Evolutionary conservation across 805 yeast genomes (phyloP), one percentile per base, ranked within the genome.

Genomic region (Ogataea salicorniae): DNA sequence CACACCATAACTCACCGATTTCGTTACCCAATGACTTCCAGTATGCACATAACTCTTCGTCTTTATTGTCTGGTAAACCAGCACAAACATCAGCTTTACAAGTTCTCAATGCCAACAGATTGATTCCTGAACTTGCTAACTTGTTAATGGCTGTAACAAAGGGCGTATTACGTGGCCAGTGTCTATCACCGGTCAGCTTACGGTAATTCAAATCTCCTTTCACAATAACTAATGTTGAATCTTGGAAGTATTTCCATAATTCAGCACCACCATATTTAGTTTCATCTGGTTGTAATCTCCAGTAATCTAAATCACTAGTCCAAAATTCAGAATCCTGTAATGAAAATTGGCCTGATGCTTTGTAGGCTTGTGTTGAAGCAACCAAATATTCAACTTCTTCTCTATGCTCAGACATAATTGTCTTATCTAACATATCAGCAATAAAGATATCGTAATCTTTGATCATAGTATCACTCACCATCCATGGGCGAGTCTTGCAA

Each of bases 151-250:
- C 92, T 0, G 68, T 64, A 4, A 51, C 56, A 70, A 92, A 95
- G 2, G 90, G 76, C 0, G 96, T 87, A 3, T 89, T 79, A 48
- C 84, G 76, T 17, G 81, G 81, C 99, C 99, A 94, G 57, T 74
- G 75, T 66, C 91, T 77, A 61, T 94, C 99, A 43, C 89, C 96
- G 2, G 96, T 86, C 50, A 95, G 70, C 67, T 94, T 94, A 68
- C 99, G 81, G 70, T 95, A 92, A 71, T 94, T 94, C 68, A 94
- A 76, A 61, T 94, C 99, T 48, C 99, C 99, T 70, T 94, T 94
- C 67, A 92, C 84, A 52, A 94, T 80, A 17, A 87, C 77, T 51
- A 92, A 75, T 45, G 82, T 73, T 13, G 95, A 84, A 15, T 81
- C 69, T 50, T 70, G 63, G 53, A 94, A 72, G 46, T 81, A 80